These are phyloP conservation scores for Starmera amethionina DNA, from an alignment of 805 yeast genomes.

Conservation along the genomic window DNA sequence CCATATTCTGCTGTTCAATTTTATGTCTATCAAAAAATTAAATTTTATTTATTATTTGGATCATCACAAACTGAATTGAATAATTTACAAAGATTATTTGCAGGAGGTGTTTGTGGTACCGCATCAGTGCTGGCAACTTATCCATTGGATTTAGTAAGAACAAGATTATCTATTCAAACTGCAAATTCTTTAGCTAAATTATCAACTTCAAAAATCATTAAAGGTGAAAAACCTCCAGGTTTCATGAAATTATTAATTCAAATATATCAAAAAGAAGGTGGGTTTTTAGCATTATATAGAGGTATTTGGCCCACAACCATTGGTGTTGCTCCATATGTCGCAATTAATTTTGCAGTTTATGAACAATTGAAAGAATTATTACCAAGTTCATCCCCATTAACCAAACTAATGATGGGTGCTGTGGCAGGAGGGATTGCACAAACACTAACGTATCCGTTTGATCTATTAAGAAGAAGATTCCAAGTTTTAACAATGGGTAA, in stretches of 20 bases:
- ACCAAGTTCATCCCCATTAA: slow-evolving; percentile 31
- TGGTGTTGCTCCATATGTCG: slow-evolving; percentile 96
- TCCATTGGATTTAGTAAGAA: slow-evolving; percentile 86
- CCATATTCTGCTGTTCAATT: slow-evolving; percentile 96
- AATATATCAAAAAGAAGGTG: slow-evolving; percentile 76
- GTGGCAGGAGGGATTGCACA: slow-evolving; percentile 85
- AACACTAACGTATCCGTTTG: slow-evolving; percentile 85
- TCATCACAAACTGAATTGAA: slow-evolving; percentile 28
- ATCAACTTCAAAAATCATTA: slow-evolving; percentile 29
- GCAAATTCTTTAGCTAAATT: slow-evolving; percentile 42
- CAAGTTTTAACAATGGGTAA: slow-evolving; percentile 82
- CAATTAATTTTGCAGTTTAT: slow-evolving; percentile 83
- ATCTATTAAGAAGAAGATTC: slow-evolving; percentile 76
- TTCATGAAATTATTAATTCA: slow-evolving; percentile 44
- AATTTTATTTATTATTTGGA: slow-evolving; percentile 24
- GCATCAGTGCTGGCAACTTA: slow-evolving; percentile 76
- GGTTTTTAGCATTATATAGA: slow-evolving; percentile 63
- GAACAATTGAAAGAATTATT: slow-evolving; percentile 63
- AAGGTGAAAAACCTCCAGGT: slow-evolving; percentile 52
- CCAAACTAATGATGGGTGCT: slow-evolving; percentile 73
- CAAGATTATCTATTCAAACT: slow-evolving; percentile 83
- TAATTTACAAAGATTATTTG: slow-evolving; percentile 51
- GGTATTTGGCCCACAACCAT: slow-evolving; percentile 86
- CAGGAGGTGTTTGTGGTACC: slow-evolving; percentile 79
- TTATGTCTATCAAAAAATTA: slow-evolving; percentile 65